These are phyloP conservation scores for Lolium perenne DNA, from an alignment of 176 grass and related monocot species.

Conservation along the genomic window DNA sequence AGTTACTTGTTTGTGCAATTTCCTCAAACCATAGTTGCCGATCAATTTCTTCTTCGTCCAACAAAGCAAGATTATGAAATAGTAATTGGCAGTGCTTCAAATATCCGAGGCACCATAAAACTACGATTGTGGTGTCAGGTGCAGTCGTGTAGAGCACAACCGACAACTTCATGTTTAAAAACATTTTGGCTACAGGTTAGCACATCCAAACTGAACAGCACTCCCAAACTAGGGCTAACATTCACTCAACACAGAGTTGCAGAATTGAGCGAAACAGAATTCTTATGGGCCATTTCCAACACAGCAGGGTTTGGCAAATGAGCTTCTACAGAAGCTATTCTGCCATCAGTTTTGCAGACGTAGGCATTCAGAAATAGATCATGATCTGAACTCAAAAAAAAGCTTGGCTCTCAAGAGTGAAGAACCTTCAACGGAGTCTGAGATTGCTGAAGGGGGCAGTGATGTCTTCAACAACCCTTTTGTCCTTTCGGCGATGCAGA, in stretches of 20 bases:
- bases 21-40: background rate
- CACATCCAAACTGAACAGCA: slow-evolving; percentile 3
- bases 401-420: background rate
- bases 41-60: background rate
- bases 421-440: slow-evolving; percentile 9
- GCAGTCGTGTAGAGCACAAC: background rate
- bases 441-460: slow-evolving; percentile 19
- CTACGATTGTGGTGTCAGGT: background rate
- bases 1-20: too few species aligned
- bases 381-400: background rate
- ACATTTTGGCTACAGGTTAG: background rate
- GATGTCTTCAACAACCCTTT: slow-evolving; percentile 2
- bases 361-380: background rate
- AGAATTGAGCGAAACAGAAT: background rate
- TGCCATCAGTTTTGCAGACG: background rate
- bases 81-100: background rate
- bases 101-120: background rate
- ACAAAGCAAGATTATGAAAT: background rate
- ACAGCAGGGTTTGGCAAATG: background rate
- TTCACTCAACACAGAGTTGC: background rate
- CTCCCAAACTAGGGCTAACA: background rate
- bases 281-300: background rate
- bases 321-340: background rate
- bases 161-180: background rate
- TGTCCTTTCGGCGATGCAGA: background rate